Conservation (phyloP, 257 asterid species). For the Linderniella brevidens region DNA sequence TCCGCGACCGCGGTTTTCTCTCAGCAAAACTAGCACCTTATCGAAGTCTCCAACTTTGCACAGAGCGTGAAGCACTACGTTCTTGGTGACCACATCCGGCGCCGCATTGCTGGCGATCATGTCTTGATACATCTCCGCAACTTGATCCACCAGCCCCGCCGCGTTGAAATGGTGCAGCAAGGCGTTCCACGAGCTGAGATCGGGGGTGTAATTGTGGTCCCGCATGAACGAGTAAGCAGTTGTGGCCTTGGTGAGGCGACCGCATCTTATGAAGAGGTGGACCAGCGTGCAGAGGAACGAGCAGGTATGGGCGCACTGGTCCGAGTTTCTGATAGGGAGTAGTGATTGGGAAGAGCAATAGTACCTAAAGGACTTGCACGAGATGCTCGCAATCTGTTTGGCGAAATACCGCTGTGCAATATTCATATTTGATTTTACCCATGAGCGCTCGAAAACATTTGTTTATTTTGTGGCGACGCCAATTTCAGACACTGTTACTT, state of each 20-base stretch:
- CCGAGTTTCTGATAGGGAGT: too few species aligned
- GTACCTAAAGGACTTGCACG: too few species aligned
- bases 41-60: slow-evolving; percentile 46
- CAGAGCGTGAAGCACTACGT: slow-evolving; percentile 51
- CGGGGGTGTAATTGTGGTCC: slow-evolving; percentile 33
- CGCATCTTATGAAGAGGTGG: slow-evolving; percentile 72
- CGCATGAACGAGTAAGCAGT: slow-evolving; percentile 59
- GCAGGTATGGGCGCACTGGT: too few species aligned
- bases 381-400: too few species aligned
- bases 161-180: slow-evolving; percentile 54
- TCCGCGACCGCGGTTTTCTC: slow-evolving; percentile 18
- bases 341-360: too few species aligned
- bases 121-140: slow-evolving; percentile 46
- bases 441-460: too few species aligned
- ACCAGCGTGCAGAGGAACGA: slow-evolving; percentile 73
- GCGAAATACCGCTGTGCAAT: too few species aligned
- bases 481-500: too few species aligned
- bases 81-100: slow-evolving; percentile 46
- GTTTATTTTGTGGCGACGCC: too few species aligned
- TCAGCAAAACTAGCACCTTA: slow-evolving; percentile 33
- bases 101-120: slow-evolving; percentile 32
- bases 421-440: too few species aligned
- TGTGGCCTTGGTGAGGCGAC: slow-evolving; percentile 49
- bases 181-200: slow-evolving; percentile 37
- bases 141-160: slow-evolving; percentile 51